Evolutionary conservation across 1,139 yeast genomes (phyloP), one percentile per base, ranked within the genome.

Genomic region (Candida smagusa): DNA sequence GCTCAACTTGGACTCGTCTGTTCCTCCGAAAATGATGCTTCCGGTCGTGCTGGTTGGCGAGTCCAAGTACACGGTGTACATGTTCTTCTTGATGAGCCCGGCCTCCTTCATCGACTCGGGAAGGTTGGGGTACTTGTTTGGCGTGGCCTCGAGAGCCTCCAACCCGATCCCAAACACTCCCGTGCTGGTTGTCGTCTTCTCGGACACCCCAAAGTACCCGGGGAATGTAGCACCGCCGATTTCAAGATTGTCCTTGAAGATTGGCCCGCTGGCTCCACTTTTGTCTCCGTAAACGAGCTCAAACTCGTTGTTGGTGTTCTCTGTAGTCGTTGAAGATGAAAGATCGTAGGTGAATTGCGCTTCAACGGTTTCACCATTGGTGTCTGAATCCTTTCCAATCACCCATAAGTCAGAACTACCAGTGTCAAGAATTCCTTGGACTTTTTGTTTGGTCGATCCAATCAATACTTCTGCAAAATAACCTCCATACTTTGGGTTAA

Each of bases 21-120:
- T 43, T 8, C 52, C 58, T 5, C 58, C 56, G 38, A 52, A 51
- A 22, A 53, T 41, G 7, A 53, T 37, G 4, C 50, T 31, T 6
- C 56, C 56, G 9, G 39, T 12, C 12, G 27, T 48, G n/a, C 41
- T 41, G 11, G 28, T 33, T 5, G 32, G 32, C 9, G 36, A 24
- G 38, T 52, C 43, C 42, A 54, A 44, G 43, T 45, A 56, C 13
- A 56, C 33, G 28, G 59, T 53, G 44, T 53, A 53, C 28, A 47
- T 44, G 12, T 34, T 36, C 36, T 47, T 49, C 27, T 44, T 35
- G 38, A 53, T 51, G 24, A 38, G 37, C 1, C 68, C 68, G 28
- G 51, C 50, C 3, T 51, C 36, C 37, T 52, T 53, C 46, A 63
- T 50, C 22, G 52, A 46, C 19, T 45, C 43, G 4, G 69, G 69